These are phyloP conservation scores for Candida railenensis DNA, from an alignment of 805 yeast genomes.

Conservation along the genomic window DNA sequence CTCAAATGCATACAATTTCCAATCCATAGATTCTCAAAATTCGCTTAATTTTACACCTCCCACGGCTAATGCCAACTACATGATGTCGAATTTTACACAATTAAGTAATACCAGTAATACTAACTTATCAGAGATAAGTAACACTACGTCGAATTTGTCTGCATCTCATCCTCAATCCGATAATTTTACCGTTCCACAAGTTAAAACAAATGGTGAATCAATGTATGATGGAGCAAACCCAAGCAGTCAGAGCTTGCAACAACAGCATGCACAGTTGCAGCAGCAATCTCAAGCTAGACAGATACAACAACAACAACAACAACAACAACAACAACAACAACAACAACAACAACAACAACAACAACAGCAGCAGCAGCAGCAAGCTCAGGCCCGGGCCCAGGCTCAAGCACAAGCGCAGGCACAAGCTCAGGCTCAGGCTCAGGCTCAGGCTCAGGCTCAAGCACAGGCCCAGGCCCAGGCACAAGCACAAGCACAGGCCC, in stretches of 20 bases:
- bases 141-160: conserved; percentile 18
- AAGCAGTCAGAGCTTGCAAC: conserved; percentile 4
- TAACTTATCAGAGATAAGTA: conserved; percentile 37
- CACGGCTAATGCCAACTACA: conserved; percentile 10
- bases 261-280: conserved; percentile 11
- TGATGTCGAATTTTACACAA: conserved; percentile 31
- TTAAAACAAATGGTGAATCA: conserved; percentile 1
- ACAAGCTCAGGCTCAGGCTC: conserved; percentile 9
- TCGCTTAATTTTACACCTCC: conserved; percentile 40
- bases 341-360: conserved; percentile 11
- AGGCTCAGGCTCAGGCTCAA: conserved; percentile 12
- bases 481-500: conserved; percentile 10
- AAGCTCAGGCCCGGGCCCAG: conserved; percentile 10
- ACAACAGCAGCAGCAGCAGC: conserved; percentile 8
- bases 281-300: conserved; percentile 8
- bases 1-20: conserved; percentile 20
- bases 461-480: conserved; percentile 12
- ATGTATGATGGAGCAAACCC: conserved; percentile 2
- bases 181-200: background rate
- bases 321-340: conserved; percentile 4
- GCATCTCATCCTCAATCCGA: conserved; percentile 14
- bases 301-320: conserved; percentile 6
- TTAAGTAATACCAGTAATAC: conserved; percentile 39
- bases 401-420: conserved; percentile 7
- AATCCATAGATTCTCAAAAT: conserved; percentile 34